Evolutionary conservation across 2,329 filamentous ascomycete genomes (phyloP).

Genomic region (Allantophomopsis lycopodina): DNA sequence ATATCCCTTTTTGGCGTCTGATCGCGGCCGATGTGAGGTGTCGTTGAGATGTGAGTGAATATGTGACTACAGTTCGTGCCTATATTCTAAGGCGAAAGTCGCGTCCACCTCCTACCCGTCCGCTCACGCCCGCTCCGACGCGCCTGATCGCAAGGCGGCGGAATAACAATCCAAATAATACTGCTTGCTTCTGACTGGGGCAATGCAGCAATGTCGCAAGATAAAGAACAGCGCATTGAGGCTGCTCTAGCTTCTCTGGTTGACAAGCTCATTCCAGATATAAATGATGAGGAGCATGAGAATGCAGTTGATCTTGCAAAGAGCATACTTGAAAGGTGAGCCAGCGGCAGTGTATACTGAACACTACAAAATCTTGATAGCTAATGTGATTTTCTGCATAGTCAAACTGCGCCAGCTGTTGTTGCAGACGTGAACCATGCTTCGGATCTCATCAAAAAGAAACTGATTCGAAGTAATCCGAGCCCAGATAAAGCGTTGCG

Average conservation of each 20-base stretch:
- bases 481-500: slow-evolving; percentile 62
- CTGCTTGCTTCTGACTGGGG: neutral
- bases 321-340: slow-evolving; percentile 25
- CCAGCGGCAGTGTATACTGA: neutral
- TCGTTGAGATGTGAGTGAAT: too few species aligned
- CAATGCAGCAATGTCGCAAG: slow-evolving; percentile 3
- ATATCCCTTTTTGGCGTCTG: too few species aligned
- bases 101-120: too few species aligned
- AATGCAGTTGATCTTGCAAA: slow-evolving; percentile 37
- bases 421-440: slow-evolving; percentile 64
- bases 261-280: slow-evolving; percentile 54
- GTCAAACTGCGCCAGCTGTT: slow-evolving; percentile 15
- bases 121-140: too few species aligned
- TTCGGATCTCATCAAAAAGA: slow-evolving; percentile 81
- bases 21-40: too few species aligned
- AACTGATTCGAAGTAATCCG: slow-evolving; percentile 65
- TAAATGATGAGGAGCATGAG: slow-evolving; percentile 56
- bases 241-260: slow-evolving; percentile 71
- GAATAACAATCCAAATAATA: slow-evolving; percentile 1
- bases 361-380: neutral
- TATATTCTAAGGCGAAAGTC: too few species aligned
- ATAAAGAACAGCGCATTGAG: slow-evolving; percentile 52
- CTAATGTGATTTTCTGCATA: neutral
- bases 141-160: too few species aligned
- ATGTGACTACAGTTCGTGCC: too few species aligned